phyloP scores from a whole-genome alignment of 2,329 filamentous ascomycete species.

The Colletotrichum salicis region DNA sequence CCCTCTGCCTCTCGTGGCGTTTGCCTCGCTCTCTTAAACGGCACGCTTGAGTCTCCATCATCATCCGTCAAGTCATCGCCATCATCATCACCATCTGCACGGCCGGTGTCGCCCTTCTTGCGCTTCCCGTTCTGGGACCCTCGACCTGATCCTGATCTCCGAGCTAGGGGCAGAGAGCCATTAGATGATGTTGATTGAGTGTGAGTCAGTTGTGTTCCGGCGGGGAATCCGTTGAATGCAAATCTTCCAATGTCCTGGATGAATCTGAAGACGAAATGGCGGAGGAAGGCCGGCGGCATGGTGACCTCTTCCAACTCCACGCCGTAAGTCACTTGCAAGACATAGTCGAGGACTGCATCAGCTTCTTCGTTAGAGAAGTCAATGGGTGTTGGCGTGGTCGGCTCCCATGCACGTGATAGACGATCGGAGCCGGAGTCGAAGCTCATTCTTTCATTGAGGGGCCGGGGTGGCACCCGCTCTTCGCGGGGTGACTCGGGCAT shows the following conservation, averaged over 20 bases:
- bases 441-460: constrained; percentile 32
- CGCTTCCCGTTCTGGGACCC: constrained; percentile 43
- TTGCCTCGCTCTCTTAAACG: constrained; percentile 44
- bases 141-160: constrained; percentile 17
- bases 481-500: background rate
- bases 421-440: constrained; percentile 34
- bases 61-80: constrained; percentile 49
- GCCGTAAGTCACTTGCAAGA: constrained; percentile 51
- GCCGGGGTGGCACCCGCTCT: background rate
- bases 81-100: constrained; percentile 42
- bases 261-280: constrained; percentile 46
- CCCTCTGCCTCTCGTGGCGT: constrained; percentile 48
- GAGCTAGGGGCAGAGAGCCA: constrained; percentile 6
- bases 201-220: constrained; percentile 43
- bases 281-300: constrained; percentile 42
- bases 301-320: constrained; percentile 48
- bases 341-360: constrained; percentile 48
- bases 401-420: constrained; percentile 37
- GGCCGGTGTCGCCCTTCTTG: constrained; percentile 44
- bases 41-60: constrained; percentile 42
- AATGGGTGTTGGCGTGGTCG: constrained; percentile 39
- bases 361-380: constrained; percentile 48
- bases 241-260: constrained; percentile 46
- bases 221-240: constrained; percentile 38
- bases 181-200: constrained; percentile 46